Base-by-base conservation (phyloP, 306 rosid genomes). In the Abrus pulchellus region DNA sequence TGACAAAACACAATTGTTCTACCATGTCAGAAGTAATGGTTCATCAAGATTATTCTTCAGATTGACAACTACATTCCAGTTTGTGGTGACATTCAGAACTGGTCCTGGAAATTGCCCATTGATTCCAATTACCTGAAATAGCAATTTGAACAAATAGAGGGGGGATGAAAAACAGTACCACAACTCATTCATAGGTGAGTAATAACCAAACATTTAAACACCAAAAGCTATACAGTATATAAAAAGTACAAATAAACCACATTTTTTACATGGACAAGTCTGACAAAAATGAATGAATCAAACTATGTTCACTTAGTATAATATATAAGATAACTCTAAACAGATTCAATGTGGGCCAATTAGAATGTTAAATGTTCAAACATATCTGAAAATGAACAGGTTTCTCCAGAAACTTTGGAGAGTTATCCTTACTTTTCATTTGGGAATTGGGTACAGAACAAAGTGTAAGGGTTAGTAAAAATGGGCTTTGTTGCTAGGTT, bases 11-110 rank as follows among this genome's bases (percentile, higher is more conserved):
- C 48, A 70, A 60, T 68, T 66, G 44, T 36, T 29, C 69, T 91
- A 94, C 98, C 98, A 94, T 71, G 97, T 91, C 77, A 94, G 69
- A 85, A 94, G 97, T 76, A 94, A 87, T 57, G 97, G 92, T 85
- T 94, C 98, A 44, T 94, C 98, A 45, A 94, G 97, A 79, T 88
- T 62, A 83, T 94, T 94, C 89, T 86, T 94, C 54, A 94, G 90
- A 73, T 94, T 94, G 72, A 94, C 85, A 81, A 92, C 92, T 61
- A 94, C 97, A 82, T 94, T 94, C 98, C 98, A 94, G 83, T 92
- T 94, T 10, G 98, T 94, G 36, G 97, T 94, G 76, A 90, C 90
- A 77, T 94, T 94, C 44, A 92, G 89, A 69, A 86, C 68, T 10
- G 93, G 93, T 80, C 98, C 98, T 14, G 97, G 98, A 84, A 92